Evolutionary conservation across 345 rosid genomes (phyloP).

Genomic region (Eucalyptus grandis): DNA sequence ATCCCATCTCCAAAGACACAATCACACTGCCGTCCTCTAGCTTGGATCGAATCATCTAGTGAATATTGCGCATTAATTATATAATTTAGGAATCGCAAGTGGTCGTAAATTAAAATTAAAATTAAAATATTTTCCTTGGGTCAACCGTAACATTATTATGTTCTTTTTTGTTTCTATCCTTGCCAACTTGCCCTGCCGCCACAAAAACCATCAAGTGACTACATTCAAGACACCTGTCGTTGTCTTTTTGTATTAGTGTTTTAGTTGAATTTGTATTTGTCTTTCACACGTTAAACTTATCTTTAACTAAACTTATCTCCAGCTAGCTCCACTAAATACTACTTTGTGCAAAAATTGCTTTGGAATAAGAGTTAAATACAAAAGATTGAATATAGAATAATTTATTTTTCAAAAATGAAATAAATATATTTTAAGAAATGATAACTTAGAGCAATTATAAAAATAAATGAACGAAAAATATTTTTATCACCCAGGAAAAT

Average conservation of each 20-base stretch:
- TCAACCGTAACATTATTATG: not conserved
- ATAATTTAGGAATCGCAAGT: not conserved
- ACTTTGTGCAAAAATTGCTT: not conserved
- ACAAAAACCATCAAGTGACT: not conserved
- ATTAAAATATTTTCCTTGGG: not conserved
- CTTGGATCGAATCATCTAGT: not conserved
- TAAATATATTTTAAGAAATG: not conserved
- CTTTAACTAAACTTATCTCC: not conserved
- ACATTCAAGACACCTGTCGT: not conserved
- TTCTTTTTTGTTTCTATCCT: not conserved
- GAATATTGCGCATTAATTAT: not conserved
- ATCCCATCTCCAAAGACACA: not conserved
- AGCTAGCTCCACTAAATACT: not conserved
- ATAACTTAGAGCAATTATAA: not conserved
- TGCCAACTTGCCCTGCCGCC: not conserved
- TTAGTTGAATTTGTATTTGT: not conserved
- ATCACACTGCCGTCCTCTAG: not conserved
- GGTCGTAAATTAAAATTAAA: not conserved
- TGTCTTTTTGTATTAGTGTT: not conserved
- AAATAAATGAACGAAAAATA: not conserved
- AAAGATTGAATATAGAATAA: not conserved
- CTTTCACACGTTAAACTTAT: not conserved
- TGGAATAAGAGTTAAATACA: not conserved
- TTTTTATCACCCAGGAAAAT: fast-evolving
- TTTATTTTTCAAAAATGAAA: not conserved